Conservation (phyloP, 139 green algal species). For the Klebsormidium nitens region DNA sequence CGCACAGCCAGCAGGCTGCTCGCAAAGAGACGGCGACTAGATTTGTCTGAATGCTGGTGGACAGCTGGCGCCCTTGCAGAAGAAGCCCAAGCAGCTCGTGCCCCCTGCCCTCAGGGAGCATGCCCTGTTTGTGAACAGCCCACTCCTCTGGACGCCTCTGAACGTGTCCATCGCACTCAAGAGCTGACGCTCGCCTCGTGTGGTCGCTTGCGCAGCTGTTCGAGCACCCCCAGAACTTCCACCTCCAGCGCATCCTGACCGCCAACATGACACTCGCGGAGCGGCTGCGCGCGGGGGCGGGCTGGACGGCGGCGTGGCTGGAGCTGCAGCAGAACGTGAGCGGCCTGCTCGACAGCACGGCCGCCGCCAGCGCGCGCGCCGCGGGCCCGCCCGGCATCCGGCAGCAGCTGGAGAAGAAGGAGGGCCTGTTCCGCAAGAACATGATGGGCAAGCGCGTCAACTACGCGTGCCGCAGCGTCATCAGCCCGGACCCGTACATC, state of each 20-base stretch:
- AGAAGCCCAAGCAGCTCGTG: no score
- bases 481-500: conserved; percentile 93
- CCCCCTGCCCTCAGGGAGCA: no score
- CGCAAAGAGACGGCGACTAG: no score
- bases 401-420: conserved; percentile 95
- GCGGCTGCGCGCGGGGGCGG: conserved; percentile 1
- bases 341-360: conserved; percentile 74
- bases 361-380: conserved; percentile 35
- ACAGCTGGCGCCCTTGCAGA: no score
- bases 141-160: no score
- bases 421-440: conserved; percentile 98
- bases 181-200: conserved; percentile 31
- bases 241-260: conserved; percentile 65
- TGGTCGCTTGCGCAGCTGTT: conserved; percentile 52
- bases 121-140: no score
- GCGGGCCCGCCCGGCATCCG: conserved; percentile 53
- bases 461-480: conserved; percentile 92
- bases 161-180: no score
- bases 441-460: conserved; percentile 99
- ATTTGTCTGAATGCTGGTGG: no score
- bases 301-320: conserved; percentile 57
- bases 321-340: conserved; percentile 78
- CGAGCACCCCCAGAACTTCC: conserved; percentile 89
- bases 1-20: no score
- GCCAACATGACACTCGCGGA: conserved; percentile 64